These are phyloP conservation scores for Metschnikowia similis DNA, from an alignment of 805 yeast species.

Conservation along the genomic window DNA sequence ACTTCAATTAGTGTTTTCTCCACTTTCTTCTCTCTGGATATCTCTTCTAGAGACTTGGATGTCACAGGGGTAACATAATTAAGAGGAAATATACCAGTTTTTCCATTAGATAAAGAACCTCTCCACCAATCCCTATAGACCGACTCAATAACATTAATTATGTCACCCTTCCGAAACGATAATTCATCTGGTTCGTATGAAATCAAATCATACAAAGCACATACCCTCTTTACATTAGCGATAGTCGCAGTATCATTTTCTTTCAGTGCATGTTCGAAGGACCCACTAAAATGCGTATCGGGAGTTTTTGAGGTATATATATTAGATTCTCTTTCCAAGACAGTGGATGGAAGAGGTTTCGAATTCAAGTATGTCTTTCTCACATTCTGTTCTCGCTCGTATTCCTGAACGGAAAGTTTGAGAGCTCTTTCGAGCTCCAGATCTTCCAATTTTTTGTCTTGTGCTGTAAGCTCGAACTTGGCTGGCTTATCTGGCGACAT, in stretches of 20 bases:
- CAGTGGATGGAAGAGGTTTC: conserved; percentile 36
- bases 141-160: conserved; percentile 79
- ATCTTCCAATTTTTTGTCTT: conserved; percentile 61
- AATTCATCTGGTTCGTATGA: conserved; percentile 83
- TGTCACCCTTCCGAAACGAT: conserved; percentile 81
- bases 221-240: conserved; percentile 58
- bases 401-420: conserved; percentile 66
- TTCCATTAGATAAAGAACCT: conserved; percentile 73
- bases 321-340: conserved; percentile 5
- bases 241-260: conserved; percentile 26
- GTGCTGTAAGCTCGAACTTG: conserved; percentile 44
- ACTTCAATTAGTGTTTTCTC: conserved; percentile 54
- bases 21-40: conserved; percentile 43
- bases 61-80: conserved; percentile 83
- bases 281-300: background rate
- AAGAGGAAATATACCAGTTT: conserved; percentile 83
- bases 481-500: conserved; percentile 53
- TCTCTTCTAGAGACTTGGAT: conserved; percentile 59
- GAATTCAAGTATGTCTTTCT: conserved; percentile 23
- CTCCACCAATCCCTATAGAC: conserved; percentile 96
- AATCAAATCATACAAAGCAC: conserved; percentile 78
- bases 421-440: conserved; percentile 75
- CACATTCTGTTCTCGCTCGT: conserved; percentile 36
- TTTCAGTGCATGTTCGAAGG: background rate
- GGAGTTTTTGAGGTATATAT: background rate